Conservation (phyloP, 202 grass and related monocot genomes). For the Dendrocalamus latiflorus region DNA sequence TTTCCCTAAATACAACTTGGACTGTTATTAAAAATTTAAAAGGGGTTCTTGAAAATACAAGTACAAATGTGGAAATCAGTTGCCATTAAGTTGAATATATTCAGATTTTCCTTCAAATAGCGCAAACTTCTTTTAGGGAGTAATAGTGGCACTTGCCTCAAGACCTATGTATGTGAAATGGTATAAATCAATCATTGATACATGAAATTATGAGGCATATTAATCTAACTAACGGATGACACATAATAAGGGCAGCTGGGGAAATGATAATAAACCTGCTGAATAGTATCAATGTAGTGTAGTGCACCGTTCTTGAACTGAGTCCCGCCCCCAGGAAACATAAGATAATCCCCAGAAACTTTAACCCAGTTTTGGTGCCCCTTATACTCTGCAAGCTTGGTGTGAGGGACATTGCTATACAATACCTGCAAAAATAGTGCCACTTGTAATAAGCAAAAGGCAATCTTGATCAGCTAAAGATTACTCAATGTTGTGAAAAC, state of each 20-base stretch:
- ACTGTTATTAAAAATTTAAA: background rate
- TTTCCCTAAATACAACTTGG: background rate
- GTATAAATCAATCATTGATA: background rate
- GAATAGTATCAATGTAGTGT: constrained; percentile 96
- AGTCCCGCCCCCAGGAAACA: constrained; percentile 94
- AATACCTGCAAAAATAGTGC: constrained; percentile 54
- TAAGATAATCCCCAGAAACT: constrained; percentile 80
- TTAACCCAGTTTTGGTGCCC: constrained; percentile 99
- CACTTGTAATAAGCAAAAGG: constrained; percentile 8
- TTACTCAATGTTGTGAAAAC: background rate
- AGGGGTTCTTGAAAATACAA: background rate
- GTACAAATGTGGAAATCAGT: background rate
- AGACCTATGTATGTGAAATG: background rate
- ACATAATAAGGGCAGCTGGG: background rate
- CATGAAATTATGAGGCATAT: background rate
- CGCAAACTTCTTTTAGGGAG: background rate
- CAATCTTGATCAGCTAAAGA: constrained; percentile 4
- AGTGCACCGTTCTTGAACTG: constrained; percentile 95
- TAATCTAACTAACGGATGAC: background rate
- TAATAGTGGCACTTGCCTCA: background rate
- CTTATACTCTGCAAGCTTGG: constrained; percentile 78
- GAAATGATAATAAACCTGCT: constrained; percentile 56
- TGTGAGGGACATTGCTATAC: constrained; percentile 93
- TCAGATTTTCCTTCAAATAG: background rate
- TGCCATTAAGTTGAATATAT: background rate